Conservation (phyloP, 2,329 filamentous ascomycete species). For the Gnomoniopsis sp. region DNA sequence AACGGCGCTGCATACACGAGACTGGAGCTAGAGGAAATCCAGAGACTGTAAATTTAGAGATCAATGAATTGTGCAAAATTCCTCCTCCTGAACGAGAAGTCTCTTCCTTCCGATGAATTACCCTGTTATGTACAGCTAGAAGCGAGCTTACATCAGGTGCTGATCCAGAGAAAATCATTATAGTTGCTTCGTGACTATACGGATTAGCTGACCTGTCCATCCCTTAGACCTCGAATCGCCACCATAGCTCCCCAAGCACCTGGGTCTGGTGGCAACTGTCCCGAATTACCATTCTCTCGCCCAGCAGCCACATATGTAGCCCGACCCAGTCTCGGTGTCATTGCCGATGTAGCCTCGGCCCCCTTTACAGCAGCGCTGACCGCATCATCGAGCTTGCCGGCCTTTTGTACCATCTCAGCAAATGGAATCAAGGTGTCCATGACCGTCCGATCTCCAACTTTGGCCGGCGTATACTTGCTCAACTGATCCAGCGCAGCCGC, state of each 20-base stretch:
- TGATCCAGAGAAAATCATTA: no score
- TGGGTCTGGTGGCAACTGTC: constrained; percentile 59
- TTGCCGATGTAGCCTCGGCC: constrained; percentile 59
- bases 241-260: constrained; percentile 68
- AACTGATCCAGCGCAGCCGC: constrained; percentile 42
- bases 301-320: constrained; percentile 65
- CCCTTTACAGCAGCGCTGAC: constrained; percentile 58
- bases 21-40: not conserved
- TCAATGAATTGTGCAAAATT: no score
- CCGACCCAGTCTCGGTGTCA: constrained; percentile 63
- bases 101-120: no score
- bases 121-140: no score
- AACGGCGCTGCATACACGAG: not conserved
- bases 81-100: no score
- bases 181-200: no score
- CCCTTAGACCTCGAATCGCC: constrained; percentile 38
- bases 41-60: no score
- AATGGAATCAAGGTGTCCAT: constrained; percentile 58
- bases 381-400: constrained; percentile 48
- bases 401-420: constrained; percentile 41
- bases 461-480: constrained; percentile 51
- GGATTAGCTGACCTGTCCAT: constrained; percentile 2
- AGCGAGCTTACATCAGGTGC: no score
- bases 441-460: constrained; percentile 53
- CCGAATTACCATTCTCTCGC: constrained; percentile 28